phyloP scores from a whole-genome alignment of 2,329 filamentous ascomycete species.

The Microascus cirrosus region DNA sequence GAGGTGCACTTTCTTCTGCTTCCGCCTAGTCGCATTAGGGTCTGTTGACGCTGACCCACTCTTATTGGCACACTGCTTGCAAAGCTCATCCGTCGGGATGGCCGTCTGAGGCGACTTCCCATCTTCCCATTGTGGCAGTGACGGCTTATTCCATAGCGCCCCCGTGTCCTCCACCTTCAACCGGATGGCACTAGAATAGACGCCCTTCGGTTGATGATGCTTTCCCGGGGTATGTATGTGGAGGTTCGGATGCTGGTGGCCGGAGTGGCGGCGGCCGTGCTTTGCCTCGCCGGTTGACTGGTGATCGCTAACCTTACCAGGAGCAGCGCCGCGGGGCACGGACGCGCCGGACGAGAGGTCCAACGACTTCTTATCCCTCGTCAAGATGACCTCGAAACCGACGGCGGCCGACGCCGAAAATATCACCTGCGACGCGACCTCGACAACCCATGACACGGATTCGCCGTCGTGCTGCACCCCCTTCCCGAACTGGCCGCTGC shows the following conservation, averaged over 20 bases:
- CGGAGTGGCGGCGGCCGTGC: conserved; percentile 42
- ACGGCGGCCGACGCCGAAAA: conserved; percentile 86
- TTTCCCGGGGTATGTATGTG: conserved; percentile 48
- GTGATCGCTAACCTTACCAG: conserved; percentile 67
- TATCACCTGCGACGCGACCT: conserved; percentile 84
- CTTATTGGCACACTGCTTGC: conserved; percentile 7
- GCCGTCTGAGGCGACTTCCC: conserved; percentile 9
- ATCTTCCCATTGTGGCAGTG: conserved; percentile 56
- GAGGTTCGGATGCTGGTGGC: conserved; percentile 25
- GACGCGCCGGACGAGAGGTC: conserved; percentile 42
- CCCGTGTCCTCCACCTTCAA: conserved; percentile 80
- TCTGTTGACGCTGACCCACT: neutral
- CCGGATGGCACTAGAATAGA: conserved; percentile 73
- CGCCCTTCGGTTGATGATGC: conserved; percentile 55
- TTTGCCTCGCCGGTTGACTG: conserved; percentile 51
- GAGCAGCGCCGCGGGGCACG: conserved; percentile 40
- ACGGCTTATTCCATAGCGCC: conserved; percentile 85
- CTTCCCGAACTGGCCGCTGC: conserved; percentile 32
- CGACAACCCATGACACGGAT: conserved; percentile 76
- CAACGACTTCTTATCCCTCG: conserved; percentile 74
- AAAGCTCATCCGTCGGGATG: neutral
- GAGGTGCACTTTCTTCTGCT: conserved; percentile 73
- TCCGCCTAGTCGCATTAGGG: conserved; percentile 22
- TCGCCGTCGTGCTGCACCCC: conserved; percentile 33
- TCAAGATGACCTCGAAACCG: conserved; percentile 76